Evolutionary conservation across 2,329 filamentous ascomycete species (phyloP).

Genomic region (Sclerotinia subarctica): DNA sequence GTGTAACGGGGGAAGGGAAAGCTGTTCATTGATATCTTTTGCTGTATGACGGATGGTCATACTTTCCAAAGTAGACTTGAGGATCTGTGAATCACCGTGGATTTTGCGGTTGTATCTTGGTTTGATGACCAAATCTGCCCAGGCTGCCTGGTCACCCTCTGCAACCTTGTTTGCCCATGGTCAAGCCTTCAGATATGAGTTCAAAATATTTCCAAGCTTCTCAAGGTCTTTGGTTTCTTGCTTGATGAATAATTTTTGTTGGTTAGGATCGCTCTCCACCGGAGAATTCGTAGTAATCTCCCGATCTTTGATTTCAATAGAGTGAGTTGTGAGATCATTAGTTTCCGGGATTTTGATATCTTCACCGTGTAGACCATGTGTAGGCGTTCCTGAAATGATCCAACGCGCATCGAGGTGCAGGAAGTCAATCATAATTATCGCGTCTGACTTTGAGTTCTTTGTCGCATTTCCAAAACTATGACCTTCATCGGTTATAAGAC

Average conservation of each 20-base stretch:
- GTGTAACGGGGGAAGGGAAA: conserved; percentile 65
- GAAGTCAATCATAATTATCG: conserved; percentile 50
- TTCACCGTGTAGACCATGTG: conserved; percentile 75
- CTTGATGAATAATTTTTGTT: conserved; percentile 27
- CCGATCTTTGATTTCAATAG: too few relatives aligned
- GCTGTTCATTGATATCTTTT: conserved; percentile 63
- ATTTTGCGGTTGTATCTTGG: conserved; percentile 50
- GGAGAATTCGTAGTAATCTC: background rate
- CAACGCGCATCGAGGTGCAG: conserved; percentile 71
- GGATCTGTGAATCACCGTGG: conserved; percentile 57
- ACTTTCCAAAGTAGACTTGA: conserved; percentile 69
- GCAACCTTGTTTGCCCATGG: conserved; percentile 68
- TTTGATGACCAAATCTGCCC: conserved; percentile 69
- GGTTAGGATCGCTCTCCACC: background rate
- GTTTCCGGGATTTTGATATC: conserved; percentile 42
- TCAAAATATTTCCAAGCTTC: conserved; percentile 61
- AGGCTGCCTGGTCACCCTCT: conserved; percentile 58
- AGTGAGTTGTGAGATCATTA: conserved; percentile 5
- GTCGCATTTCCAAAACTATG: conserved; percentile 73
- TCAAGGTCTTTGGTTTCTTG: conserved; percentile 63
- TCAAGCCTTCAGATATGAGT: conserved; percentile 69
- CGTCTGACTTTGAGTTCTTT: conserved; percentile 52
- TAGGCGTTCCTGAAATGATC: conserved; percentile 89
- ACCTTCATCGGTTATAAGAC: conserved; percentile 89
- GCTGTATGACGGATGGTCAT: conserved; percentile 78